phyloP scores from a whole-genome alignment of 2,329 filamentous ascomycete genomes.

The Metarhizium brunneum region DNA sequence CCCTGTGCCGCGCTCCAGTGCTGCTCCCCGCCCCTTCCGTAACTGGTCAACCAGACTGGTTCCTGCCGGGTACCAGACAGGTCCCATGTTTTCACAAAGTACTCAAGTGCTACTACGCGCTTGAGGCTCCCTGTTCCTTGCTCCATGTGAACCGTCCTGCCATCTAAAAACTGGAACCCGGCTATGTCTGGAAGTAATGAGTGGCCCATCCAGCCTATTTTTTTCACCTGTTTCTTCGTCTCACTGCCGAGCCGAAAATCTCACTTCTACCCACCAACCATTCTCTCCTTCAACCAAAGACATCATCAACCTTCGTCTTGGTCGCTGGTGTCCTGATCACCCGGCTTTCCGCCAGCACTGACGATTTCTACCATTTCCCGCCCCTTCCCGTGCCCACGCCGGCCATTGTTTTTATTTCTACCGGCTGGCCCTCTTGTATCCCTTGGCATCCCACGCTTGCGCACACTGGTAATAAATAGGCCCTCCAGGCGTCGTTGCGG shows the following conservation, averaged over 20 bases:
- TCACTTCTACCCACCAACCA: slow-evolving; percentile 2
- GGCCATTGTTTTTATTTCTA: neutral
- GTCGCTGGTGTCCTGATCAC: neutral
- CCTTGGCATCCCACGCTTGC: neutral
- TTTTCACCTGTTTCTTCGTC: slow-evolving; percentile 1
- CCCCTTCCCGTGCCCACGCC: neutral
- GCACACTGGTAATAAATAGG: neutral
- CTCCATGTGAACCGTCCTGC: neutral
- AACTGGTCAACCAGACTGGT: no score
- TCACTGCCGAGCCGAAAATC: slow-evolving; percentile 3
- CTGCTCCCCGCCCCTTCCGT: no score
- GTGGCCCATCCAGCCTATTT: neutral
- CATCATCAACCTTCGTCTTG: neutral
- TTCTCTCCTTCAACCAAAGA: neutral
- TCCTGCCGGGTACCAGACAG: no score
- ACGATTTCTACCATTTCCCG: neutral
- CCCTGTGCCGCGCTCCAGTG: no score
- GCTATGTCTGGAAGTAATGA: no score
- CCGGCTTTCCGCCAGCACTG: neutral
- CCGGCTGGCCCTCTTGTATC: neutral
- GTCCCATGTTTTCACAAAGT: no score
- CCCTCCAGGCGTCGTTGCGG: neutral
- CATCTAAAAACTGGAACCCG: no score
- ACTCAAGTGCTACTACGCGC: no score
- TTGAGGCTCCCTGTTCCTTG: neutral